Percentiles rank a stretch among this genome's conserved stretches.
These are phyloP conservation scores for Candida boleticola DNA, from an alignment of 805 yeast genomes.

Conservation along the genomic window DNA sequence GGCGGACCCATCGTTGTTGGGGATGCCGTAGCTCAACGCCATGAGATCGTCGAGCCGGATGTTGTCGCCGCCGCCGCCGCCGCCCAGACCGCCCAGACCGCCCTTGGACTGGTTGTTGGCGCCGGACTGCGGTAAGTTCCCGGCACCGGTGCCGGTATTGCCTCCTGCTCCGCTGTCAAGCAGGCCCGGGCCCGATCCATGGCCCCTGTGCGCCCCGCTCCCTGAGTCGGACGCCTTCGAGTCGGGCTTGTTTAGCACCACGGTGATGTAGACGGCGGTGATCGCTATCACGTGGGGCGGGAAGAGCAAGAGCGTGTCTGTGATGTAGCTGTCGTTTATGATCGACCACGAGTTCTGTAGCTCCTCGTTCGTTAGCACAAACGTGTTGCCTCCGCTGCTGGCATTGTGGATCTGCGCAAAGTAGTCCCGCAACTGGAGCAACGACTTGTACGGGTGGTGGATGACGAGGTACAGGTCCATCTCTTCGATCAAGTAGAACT, in stretches of 20 bases:
- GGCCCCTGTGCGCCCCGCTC: too few relatives aligned
- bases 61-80: background rate
- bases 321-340: conserved; percentile 83
- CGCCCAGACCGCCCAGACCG: conserved; percentile 34
- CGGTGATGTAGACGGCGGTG: conserved; percentile 75
- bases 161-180: conserved; percentile 14
- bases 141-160: conserved; percentile 8
- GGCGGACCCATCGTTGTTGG: conserved; percentile 3
- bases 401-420: conserved; percentile 19
- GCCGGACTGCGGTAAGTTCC: background rate
- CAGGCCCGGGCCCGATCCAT: too few relatives aligned
- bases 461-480: conserved; percentile 68
- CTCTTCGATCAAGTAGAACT: conserved; percentile 89
- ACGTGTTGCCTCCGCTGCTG: conserved; percentile 15
- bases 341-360: conserved; percentile 86
- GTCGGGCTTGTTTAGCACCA: conserved; percentile 44
- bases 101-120: conserved; percentile 19
- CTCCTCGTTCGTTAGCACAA: conserved; percentile 57
- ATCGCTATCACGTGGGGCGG: conserved; percentile 91
- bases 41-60: conserved; percentile 41
- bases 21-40: conserved; percentile 15
- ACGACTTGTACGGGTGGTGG: conserved; percentile 71
- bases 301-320: conserved; percentile 76
- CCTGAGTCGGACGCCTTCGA: conserved; percentile 14
- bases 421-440: conserved; percentile 50